Conservation (phyloP, 805 yeast genomes). For the Ogataea ganodermae region DNA sequence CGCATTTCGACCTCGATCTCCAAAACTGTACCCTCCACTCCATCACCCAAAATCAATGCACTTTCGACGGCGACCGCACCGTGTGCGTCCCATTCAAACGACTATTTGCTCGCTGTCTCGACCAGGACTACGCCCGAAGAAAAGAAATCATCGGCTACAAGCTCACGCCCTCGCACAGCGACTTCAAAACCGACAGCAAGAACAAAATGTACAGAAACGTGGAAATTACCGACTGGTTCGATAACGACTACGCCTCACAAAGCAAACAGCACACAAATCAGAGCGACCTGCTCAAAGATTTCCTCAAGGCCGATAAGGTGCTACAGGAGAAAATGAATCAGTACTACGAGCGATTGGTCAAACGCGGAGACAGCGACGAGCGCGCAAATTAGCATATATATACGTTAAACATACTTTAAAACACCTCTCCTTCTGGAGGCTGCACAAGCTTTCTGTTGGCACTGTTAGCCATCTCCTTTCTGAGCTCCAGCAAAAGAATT, state of each 20-base stretch:
- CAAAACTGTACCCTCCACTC: constrained; percentile 37
- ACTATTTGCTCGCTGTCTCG: constrained; percentile 45
- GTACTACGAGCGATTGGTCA: constrained; percentile 27
- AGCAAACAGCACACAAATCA: constrained; percentile 1
- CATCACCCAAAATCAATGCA: constrained; percentile 49
- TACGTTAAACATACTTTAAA: constrained; percentile 12
- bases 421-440: constrained; percentile 84
- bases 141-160: constrained; percentile 33
- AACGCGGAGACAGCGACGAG: constrained; percentile 6
- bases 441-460: constrained; percentile 83
- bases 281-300: constrained; percentile 27
- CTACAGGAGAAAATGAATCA: constrained; percentile 31
- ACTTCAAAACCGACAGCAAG: constrained; percentile 8
- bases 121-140: constrained; percentile 23
- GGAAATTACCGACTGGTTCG: constrained; percentile 41
- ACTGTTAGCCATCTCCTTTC: constrained; percentile 87
- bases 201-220: constrained; percentile 29
- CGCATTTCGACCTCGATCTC: constrained; percentile 8
- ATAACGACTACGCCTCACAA: constrained; percentile 33
- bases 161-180: constrained; percentile 28
- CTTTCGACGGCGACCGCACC: constrained; percentile 43
- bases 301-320: constrained; percentile 35
- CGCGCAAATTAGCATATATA: constrained; percentile 1
- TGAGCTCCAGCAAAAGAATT: constrained; percentile 80
- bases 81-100: constrained; percentile 52